Evolutionary conservation across 2,329 filamentous ascomycete species (phyloP), one percentile per base, ranked within the genome.

Genomic region (Saccharata proteae): DNA sequence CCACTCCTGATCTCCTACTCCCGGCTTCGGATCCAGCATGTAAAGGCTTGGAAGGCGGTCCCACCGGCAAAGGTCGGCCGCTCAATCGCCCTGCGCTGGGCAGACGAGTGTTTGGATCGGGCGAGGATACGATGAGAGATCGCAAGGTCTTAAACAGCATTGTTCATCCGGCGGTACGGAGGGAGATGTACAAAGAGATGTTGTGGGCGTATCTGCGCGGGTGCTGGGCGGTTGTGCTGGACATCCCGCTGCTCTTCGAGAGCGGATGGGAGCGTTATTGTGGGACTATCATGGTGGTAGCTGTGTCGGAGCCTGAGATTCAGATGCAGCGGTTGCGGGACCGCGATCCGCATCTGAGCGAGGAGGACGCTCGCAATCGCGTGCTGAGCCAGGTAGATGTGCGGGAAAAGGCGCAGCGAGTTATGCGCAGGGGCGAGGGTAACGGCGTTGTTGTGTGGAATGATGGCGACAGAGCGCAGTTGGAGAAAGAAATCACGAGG

Each of bases 231-330:
- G 84, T 93, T 4, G 79, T 98, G 20, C 66, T 96, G 11, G 90
- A 98, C 51, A 77, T 98, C 6, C 90, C 90, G 30, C 62, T 98
- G 32, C 67, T 98, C 24, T 94, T 94, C 46, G 90, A 98, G 64
- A 79, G 75, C 44, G 74, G 76, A 3, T 76, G 93, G 57, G 90
- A 98, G 55, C 64, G 74, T 23, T 72, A 93, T 42, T 94, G 86
- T 49, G 85, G 85, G 4, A 77, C 75, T 0, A 80, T 93, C 11
- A 59, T 93, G 38, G 85, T 98, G 0, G 88, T 96, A 2, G 85
- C 79, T 0, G 85, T 96, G 13, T 65, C 61, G 8, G 82, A 93
- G 43, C 77, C 82, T 0, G 71, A 67, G 39, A 69, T 86, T 27
- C 90, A 98, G 65, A 88, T 94, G 71, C 60, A 69, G 48, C 65